These are phyloP conservation scores for Auxenochlorella protothecoides DNA, from an alignment of 139 green algal species.

Conservation along the genomic window DNA sequence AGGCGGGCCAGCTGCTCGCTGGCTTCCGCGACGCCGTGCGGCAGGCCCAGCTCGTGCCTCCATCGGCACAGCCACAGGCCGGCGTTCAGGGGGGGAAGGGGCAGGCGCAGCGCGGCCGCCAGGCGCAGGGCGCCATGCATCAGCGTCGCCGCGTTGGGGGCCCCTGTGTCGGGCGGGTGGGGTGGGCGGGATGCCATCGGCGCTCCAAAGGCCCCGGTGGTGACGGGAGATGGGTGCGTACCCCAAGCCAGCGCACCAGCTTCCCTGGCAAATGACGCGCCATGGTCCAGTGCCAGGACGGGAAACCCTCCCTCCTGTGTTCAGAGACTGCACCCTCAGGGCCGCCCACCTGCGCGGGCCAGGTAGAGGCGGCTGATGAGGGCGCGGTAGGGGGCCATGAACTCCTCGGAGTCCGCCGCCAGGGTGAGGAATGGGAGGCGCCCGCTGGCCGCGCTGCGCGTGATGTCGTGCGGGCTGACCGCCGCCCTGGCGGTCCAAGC, in stretches of 20 bases:
- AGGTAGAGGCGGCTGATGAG: too few species aligned
- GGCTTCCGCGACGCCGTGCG: not conserved
- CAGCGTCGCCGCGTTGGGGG: slow-evolving; percentile 4
- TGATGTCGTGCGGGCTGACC: slow-evolving; percentile 13
- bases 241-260: too few species aligned
- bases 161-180: slow-evolving; percentile 14
- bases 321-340: too few species aligned
- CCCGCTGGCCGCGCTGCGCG: slow-evolving; percentile 9
- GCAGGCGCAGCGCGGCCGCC: slow-evolving; percentile 8
- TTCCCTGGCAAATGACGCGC: too few species aligned
- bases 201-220: too few species aligned
- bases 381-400: too few species aligned
- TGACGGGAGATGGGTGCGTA: too few species aligned
- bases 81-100: slow-evolving; percentile 8
- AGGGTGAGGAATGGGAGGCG: slow-evolving; percentile 22
- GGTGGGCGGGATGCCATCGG: too few species aligned
- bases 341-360: too few species aligned
- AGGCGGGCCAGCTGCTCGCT: slow-evolving; percentile 3
- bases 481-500: slow-evolving; percentile 18
- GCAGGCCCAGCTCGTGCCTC: slow-evolving; percentile 11
- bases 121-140: not conserved
- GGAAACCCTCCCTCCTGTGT: too few species aligned
- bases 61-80: slow-evolving; percentile 17
- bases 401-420: not conserved
- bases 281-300: too few species aligned